Conservation (phyloP, 1,284 basidiomycete genomes). For the Porogramme epimiltina region DNA sequence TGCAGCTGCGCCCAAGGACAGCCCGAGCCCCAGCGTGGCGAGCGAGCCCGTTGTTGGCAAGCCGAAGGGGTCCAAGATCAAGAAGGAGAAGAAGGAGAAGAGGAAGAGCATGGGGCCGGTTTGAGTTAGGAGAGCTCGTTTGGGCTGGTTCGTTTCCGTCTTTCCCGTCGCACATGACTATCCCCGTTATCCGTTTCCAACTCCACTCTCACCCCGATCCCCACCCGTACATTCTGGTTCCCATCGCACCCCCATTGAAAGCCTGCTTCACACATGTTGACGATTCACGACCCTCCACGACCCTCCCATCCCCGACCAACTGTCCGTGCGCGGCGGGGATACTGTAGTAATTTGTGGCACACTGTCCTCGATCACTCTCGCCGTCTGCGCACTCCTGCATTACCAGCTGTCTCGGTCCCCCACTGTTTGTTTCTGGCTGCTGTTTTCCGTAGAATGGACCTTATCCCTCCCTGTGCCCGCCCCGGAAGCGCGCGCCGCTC, state of each 20-base stretch:
- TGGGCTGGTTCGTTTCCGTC: slow-evolving; percentile 6
- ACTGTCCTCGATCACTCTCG: too few relatives aligned
- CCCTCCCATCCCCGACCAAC: slow-evolving; percentile 1
- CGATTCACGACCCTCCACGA: slow-evolving; percentile 26
- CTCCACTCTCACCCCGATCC: not conserved
- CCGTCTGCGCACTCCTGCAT: slow-evolving; percentile 13
- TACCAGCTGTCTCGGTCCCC: slow-evolving; percentile 15
- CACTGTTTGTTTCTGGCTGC: slow-evolving; percentile 8
- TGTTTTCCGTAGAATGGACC: slow-evolving; percentile 14
- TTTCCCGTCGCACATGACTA: slow-evolving; percentile 18
- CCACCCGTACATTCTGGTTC: not conserved
- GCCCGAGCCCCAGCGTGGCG: slow-evolving; percentile 31
- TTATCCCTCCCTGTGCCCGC: not conserved
- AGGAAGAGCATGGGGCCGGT: slow-evolving; percentile 26
- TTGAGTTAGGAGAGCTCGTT: slow-evolving; percentile 10
- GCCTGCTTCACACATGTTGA: slow-evolving; percentile 12
- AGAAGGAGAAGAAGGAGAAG: slow-evolving; percentile 34
- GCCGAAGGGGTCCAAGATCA: slow-evolving; percentile 29
- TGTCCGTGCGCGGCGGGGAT: slow-evolving; percentile 15
- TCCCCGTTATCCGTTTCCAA: slow-evolving; percentile 11
- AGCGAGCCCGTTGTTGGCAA: slow-evolving; percentile 32
- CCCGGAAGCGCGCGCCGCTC: too few relatives aligned
- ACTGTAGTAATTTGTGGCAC: slow-evolving; percentile 29
- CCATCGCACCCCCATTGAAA: too few relatives aligned
- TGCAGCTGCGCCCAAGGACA: slow-evolving; percentile 20